A percentile compares a stretch with the other conserved stretches of the same genome.
Conservation (phyloP, 305 asterid species). For the Solanum chacoense region DNA sequence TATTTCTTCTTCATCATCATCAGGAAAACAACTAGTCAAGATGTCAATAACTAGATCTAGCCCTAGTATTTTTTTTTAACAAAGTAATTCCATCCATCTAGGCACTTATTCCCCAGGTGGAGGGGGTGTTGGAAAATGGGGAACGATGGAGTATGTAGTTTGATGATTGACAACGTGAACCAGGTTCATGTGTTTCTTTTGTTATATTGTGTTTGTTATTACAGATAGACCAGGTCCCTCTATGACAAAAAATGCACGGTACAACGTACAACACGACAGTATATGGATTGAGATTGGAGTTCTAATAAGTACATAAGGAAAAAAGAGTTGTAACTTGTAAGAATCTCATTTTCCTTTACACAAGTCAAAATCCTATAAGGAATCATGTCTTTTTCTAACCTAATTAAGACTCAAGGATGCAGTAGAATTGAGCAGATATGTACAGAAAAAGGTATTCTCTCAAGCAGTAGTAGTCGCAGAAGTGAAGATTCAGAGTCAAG, state of each 20-base stretch:
- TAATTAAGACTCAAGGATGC: not conserved
- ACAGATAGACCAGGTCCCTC: not conserved
- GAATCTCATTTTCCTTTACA: not conserved
- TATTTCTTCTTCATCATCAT: not conserved
- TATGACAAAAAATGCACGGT: not conserved
- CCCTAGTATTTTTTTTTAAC: not conserved
- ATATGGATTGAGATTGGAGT: not conserved
- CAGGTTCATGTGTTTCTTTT: not conserved
- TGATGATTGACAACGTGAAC: not conserved
- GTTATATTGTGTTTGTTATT: not conserved
- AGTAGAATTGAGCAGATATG: not conserved
- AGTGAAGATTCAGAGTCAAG: not conserved
- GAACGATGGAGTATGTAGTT: not conserved
- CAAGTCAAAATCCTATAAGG: not conserved
- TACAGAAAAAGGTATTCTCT: not conserved
- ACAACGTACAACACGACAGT: not conserved
- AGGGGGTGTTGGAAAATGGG: not conserved
- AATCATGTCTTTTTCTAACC: not conserved
- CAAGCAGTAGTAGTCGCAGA: not conserved
- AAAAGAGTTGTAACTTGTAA: not conserved
- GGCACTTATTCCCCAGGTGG: not conserved
- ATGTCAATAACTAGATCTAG: not conserved
- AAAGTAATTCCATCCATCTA: not conserved
- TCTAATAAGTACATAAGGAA: not conserved
- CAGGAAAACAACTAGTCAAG: not conserved